Evolutionary conservation across 2,329 filamentous ascomycete species (phyloP).

Genomic region (Ceratocystis smalleyi): DNA sequence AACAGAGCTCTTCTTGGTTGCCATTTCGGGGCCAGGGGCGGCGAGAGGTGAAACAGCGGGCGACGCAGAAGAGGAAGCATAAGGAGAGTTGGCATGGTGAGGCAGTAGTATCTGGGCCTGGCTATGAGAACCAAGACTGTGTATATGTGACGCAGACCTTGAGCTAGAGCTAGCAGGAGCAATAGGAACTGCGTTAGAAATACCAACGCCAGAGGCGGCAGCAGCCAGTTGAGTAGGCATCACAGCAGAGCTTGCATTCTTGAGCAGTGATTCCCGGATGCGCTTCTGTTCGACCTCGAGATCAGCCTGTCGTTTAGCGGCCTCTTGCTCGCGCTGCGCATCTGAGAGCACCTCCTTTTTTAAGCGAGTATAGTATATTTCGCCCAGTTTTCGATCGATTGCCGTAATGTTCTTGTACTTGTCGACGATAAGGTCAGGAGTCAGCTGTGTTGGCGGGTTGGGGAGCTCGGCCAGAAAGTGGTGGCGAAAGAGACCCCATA

Average conservation of each 20-base stretch:
- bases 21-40: constrained; percentile 12
- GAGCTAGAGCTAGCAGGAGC: constrained; percentile 2
- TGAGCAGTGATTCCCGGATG: constrained; percentile 11
- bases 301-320: constrained; percentile 7
- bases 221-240: constrained; percentile 9
- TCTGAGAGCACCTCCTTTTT: constrained; percentile 15
- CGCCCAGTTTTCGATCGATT: constrained; percentile 13
- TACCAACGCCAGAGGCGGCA: constrained; percentile 9
- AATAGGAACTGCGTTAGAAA: constrained; percentile 11
- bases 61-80: not conserved
- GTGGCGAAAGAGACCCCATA: constrained; percentile 63
- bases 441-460: constrained; percentile 9
- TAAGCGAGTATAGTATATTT: constrained; percentile 14
- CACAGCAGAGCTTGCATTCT: constrained; percentile 2
- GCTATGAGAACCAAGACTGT: not conserved
- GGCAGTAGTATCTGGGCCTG: not conserved
- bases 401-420: constrained; percentile 13
- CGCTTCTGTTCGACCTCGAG: constrained; percentile 11
- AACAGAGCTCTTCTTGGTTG: constrained; percentile 10
- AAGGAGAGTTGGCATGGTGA: not conserved
- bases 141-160: not conserved
- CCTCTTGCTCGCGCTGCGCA: constrained; percentile 13
- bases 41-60: constrained; percentile 12
- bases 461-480: constrained; percentile 57
- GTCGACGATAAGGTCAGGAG: constrained; percentile 11